Evolutionary conservation across 495 filamentous ascomycete species (phyloP), one percentile per base, ranked within the genome.

Genomic region (Choiromyces venosus): DNA sequence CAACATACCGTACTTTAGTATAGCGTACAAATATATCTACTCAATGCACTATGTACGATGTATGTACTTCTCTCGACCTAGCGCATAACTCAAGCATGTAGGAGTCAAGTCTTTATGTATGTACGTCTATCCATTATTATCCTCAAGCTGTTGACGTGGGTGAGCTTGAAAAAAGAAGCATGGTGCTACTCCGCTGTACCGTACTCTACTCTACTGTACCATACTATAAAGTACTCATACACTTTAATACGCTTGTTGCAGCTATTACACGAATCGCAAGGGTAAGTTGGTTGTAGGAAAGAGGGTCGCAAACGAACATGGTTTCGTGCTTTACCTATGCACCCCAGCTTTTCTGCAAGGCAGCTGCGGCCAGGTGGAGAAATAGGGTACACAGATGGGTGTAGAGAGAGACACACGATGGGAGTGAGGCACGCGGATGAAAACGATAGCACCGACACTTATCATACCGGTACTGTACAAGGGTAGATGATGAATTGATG

Each of bases 261-360:
- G 9, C n/a, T 12, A 61, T 61, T 61, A 61, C 52, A 61, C n/a
- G n/a, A 61, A 61, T n/a, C 2, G 52, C 52, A 6, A 61, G 25
- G 52, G 52, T 61, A 61, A 61, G 52, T 61, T 61, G 8, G n/a
- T 16, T 0, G 52, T 16, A 12, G 52, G 16, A 61, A 65, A 39
- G 18, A 67, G 66, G 46, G 40, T 74, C 33, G 9, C 37, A 40
- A 46, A 66, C 70, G 46, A 67, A 71, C 37, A 61, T 74, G 29
- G 36, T 73, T n/a, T 37, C 35, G 68, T 29, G 61, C n/a, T 61
- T 61, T 29, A 25, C 7, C 21, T 69, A 77, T 77, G 75, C 61
- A 77, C 75, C 75, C 75, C 75, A 77, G 75, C 65, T 77, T 77
- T 77, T 73, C 74, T 77, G 74, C 74, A 42, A 76, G 68, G 75